A percentile compares a stretch with the other conserved stretches of the same genome.
Evolutionary conservation across 1,284 basidiomycete species (phyloP).

Genomic region (Ustilago sp.): DNA sequence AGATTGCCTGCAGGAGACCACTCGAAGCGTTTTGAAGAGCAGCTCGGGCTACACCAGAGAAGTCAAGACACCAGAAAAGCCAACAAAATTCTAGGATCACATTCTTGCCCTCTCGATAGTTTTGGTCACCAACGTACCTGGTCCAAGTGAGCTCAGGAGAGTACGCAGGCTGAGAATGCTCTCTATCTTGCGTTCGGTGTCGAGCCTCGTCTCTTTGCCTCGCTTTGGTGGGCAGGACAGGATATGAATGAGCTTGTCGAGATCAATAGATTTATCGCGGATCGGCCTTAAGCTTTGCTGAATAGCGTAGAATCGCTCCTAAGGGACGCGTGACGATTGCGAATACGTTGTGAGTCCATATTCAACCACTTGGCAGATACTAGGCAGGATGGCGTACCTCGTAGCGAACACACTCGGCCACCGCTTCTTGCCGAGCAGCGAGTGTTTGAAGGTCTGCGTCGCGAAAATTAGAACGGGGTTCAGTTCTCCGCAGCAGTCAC

Average conservation of each 20-base stretch:
- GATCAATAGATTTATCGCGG: slow-evolving; percentile 76
- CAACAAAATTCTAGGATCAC: background rate
- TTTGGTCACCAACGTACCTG: slow-evolving; percentile 18
- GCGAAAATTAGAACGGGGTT: slow-evolving; percentile 5
- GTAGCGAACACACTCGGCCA: slow-evolving; percentile 77
- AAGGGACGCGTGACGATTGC: background rate
- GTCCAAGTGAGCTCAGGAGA: slow-evolving; percentile 71
- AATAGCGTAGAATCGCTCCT: slow-evolving; percentile 77
- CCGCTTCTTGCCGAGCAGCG: slow-evolving; percentile 77
- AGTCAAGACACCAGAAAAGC: background rate
- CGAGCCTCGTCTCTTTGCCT: slow-evolving; percentile 69
- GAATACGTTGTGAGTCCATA: background rate
- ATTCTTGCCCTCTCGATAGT: too few species aligned
- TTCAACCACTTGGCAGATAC: background rate
- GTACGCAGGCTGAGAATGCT: slow-evolving; percentile 80
- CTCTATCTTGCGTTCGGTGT: slow-evolving; percentile 77
- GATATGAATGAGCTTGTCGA: slow-evolving; percentile 82
- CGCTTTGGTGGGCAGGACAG: slow-evolving; percentile 28
- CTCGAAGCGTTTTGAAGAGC: slow-evolving; percentile 76
- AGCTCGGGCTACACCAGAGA: slow-evolving; percentile 71
- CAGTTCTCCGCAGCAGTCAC: background rate
- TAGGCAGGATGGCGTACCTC: slow-evolving; percentile 71
- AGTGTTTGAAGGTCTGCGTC: slow-evolving; percentile 75
- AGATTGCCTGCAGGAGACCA: slow-evolving; percentile 76
- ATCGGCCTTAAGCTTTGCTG: slow-evolving; percentile 78